A percentile compares a stretch with the other conserved stretches of the same genome.
These are phyloP conservation scores for Boletellus ananiceps DNA, from an alignment of 768 basidiomycete genomes.

Conservation along the genomic window DNA sequence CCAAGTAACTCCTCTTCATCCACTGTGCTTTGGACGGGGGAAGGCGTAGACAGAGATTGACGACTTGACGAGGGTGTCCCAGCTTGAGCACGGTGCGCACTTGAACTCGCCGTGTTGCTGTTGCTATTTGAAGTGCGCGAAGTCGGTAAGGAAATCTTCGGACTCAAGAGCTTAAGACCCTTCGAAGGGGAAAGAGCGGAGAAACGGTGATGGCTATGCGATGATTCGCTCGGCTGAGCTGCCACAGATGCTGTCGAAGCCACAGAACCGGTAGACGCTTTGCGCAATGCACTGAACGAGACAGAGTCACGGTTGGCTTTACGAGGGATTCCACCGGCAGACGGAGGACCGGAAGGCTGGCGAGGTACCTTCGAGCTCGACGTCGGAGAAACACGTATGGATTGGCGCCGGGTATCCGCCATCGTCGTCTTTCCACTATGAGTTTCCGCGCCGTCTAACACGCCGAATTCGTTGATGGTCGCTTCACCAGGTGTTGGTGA, in stretches of 20 bases:
- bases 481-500: conserved; percentile 52
- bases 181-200: conserved; percentile 84
- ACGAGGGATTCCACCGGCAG: conserved; percentile 47
- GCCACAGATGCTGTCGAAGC: conserved; percentile 58
- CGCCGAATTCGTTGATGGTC: conserved; percentile 72
- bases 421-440: conserved; percentile 37
- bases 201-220: conserved; percentile 58
- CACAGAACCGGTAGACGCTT: conserved; percentile 80
- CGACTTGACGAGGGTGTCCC: conserved; percentile 65
- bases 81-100: conserved; percentile 48
- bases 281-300: conserved; percentile 72
- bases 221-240: conserved; percentile 36
- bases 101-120: conserved; percentile 33
- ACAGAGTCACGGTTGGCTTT: conserved; percentile 77
- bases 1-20: conserved; percentile 86
- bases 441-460: conserved; percentile 60
- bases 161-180: conserved; percentile 73
- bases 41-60: conserved; percentile 78
- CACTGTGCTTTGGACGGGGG: conserved; percentile 69
- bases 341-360: conserved; percentile 49
- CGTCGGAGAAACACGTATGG: conserved; percentile 64
- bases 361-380: conserved; percentile 59
- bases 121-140: conserved; percentile 48
- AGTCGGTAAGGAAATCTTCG: conserved; percentile 64
- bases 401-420: conserved; percentile 43